Conservation (phyloP, 371 early-diverging fungal genomes). For the Cokeromyces recurvatus region DNA sequence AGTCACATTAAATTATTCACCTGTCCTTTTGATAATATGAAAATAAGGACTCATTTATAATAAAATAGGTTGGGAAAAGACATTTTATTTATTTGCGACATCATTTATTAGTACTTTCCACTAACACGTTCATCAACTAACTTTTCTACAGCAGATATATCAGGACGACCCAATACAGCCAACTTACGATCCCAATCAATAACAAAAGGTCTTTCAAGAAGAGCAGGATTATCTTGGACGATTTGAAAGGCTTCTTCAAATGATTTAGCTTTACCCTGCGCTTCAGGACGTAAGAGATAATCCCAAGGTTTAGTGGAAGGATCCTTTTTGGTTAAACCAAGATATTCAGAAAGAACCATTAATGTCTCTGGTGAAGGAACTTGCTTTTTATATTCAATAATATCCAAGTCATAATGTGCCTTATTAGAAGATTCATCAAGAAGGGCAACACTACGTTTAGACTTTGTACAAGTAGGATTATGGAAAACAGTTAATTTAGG, state of each 20-base stretch:
- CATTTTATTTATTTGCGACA: too few relatives aligned
- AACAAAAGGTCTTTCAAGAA: constrained; percentile 45
- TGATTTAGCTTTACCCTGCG: constrained; percentile 15
- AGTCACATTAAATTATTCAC: too few relatives aligned
- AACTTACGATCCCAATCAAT: constrained; percentile 37
- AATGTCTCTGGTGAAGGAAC: constrained; percentile 26
- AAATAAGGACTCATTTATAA: too few relatives aligned
- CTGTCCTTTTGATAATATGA: too few relatives aligned
- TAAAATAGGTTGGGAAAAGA: too few relatives aligned
- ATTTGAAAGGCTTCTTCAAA: constrained; percentile 32
- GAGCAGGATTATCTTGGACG: constrained; percentile 29
- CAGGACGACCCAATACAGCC: constrained; percentile 48
- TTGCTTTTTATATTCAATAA: constrained; percentile 25
- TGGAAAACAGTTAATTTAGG: constrained; percentile 27
- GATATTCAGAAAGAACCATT: constrained; percentile 22
- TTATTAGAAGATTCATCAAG: constrained; percentile 27
- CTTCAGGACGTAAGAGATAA: constrained; percentile 29
- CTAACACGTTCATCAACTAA: constrained; percentile 13
- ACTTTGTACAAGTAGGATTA: constrained; percentile 42
- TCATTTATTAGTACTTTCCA: too few relatives aligned
- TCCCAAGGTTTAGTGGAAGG: constrained; percentile 18
- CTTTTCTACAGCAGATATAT: constrained; percentile 23
- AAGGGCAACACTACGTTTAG: constrained; percentile 19
- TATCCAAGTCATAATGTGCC: constrained; percentile 20
- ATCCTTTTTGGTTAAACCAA: constrained; percentile 18